Evolutionary conservation across 2,329 filamentous ascomycete genomes (phyloP).

Genomic region (Claviceps sp.): DNA sequence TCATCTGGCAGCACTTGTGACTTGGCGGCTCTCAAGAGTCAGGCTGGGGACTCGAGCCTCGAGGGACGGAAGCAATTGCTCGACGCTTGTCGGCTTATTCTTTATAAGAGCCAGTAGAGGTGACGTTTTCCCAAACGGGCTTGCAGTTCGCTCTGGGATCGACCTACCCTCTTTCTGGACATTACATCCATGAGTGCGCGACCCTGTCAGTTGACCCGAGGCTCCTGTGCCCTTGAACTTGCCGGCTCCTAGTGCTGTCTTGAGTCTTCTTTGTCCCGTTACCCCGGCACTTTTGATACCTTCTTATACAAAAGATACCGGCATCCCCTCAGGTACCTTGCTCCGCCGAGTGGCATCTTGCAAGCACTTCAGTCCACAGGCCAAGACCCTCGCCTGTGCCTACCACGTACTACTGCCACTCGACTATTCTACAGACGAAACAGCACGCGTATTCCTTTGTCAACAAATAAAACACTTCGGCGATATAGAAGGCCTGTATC

Average conservation of each 20-base stretch:
- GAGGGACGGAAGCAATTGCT: not conserved
- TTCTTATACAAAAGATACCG: conserved; percentile 16
- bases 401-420: not conserved
- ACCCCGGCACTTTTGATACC: conserved; percentile 12
- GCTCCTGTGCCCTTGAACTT: conserved; percentile 7
- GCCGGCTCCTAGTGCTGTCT: conserved; percentile 5
- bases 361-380: not conserved
- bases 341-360: not conserved
- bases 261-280: conserved; percentile 9
- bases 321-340: conserved; percentile 5
- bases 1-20: not conserved
- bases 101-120: not conserved
- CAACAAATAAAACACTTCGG: not conserved
- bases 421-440: not conserved
- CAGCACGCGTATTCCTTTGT: not conserved
- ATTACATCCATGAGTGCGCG: conserved; percentile 18
- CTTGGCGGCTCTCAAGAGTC: not conserved
- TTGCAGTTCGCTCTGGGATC: conserved; percentile 10
- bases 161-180: conserved; percentile 23
- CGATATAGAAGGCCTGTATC: not conserved
- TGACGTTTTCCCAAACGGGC: conserved; percentile 5
- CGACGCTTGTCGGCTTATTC: conserved; percentile 1
- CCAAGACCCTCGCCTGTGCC: not conserved
- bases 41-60: no score
- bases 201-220: conserved; percentile 18